phyloP scores from a whole-genome alignment of 78 protist species.

The Dictyostelium capitatum region DNA sequence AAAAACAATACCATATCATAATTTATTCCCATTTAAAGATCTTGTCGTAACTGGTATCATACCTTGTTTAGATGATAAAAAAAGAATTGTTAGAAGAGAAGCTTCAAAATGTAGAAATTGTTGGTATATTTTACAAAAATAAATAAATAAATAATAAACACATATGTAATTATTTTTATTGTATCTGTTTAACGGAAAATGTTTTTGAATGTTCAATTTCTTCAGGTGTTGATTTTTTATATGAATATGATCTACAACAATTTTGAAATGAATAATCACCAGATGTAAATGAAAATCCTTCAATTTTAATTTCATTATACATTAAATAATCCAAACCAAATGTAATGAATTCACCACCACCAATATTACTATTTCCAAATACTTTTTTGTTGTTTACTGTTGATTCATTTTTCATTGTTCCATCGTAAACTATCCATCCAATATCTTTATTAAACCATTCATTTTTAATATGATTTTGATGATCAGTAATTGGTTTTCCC shows the following conservation, averaged over 20 bases:
- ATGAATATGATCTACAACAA: too few relatives aligned
- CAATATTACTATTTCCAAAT: background rate
- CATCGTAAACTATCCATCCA: constrained; percentile 19
- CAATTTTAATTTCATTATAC: too few relatives aligned
- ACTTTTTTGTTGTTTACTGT: too few relatives aligned
- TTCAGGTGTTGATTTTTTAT: too few relatives aligned
- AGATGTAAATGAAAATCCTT: too few relatives aligned
- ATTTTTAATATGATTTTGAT: background rate
- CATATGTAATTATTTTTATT: too few relatives aligned
- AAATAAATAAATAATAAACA: background rate
- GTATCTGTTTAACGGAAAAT: too few relatives aligned
- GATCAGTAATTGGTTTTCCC: too few relatives aligned
- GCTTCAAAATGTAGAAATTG: constrained; percentile 71
- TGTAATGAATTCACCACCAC: background rate
- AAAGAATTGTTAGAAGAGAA: constrained; percentile 78
- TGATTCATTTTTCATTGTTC: background rate
- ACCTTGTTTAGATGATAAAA: constrained; percentile 65
- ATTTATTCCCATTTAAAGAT: constrained; percentile 36
- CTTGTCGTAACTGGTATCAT: constrained; percentile 38
- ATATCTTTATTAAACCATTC: background rate
- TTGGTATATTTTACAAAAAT: constrained; percentile 64
- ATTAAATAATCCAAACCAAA: background rate
- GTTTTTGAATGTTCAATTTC: too few relatives aligned
- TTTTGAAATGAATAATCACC: too few relatives aligned
- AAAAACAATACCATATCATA: constrained; percentile 15